phyloP scores from a whole-genome alignment of 2,329 filamentous ascomycete species.

The Meredithiella fracta region DNA sequence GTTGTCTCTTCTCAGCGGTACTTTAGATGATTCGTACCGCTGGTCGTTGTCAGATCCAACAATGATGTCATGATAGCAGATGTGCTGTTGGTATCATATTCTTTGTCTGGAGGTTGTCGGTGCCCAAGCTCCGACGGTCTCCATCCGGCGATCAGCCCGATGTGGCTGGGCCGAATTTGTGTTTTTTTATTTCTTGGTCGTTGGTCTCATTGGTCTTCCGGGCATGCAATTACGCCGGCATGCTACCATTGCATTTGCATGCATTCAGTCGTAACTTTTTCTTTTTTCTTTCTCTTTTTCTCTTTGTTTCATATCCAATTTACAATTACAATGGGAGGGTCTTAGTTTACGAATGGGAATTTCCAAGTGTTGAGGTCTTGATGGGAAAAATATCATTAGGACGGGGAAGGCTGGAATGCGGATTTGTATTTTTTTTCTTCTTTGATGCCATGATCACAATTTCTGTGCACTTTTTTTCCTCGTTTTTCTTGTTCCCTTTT shows the following conservation, averaged over 20 bases:
- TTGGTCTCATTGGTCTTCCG: neutral
- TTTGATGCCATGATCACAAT: constrained; percentile 5
- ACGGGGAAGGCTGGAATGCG: constrained; percentile 12
- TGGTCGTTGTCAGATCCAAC: too few species aligned
- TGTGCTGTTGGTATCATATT: too few species aligned
- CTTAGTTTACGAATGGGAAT: constrained; percentile 11
- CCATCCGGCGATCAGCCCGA: neutral
- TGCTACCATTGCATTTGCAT: constrained; percentile 5
- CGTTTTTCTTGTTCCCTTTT: neutral
- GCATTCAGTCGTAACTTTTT: constrained; percentile 5
- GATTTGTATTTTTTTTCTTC: constrained; percentile 11
- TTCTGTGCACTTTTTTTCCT: neutral
- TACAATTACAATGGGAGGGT: constrained; percentile 10
- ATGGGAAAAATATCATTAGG: constrained; percentile 10
- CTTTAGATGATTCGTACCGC: too few species aligned
- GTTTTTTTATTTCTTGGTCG: constrained; percentile 3
- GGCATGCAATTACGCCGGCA: constrained; percentile 2
- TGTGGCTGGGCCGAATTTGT: neutral
- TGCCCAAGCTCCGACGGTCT: too few species aligned
- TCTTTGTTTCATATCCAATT: constrained; percentile 9
- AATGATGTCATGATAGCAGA: too few species aligned
- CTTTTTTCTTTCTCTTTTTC: constrained; percentile 3
- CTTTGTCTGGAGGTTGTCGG: too few species aligned
- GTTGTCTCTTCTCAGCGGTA: neutral
- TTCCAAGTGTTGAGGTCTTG: constrained; percentile 9